Evolutionary conservation across 2,329 filamentous ascomycete genomes (phyloP).

Genomic region (Neoscytalidium dimidiatum): DNA sequence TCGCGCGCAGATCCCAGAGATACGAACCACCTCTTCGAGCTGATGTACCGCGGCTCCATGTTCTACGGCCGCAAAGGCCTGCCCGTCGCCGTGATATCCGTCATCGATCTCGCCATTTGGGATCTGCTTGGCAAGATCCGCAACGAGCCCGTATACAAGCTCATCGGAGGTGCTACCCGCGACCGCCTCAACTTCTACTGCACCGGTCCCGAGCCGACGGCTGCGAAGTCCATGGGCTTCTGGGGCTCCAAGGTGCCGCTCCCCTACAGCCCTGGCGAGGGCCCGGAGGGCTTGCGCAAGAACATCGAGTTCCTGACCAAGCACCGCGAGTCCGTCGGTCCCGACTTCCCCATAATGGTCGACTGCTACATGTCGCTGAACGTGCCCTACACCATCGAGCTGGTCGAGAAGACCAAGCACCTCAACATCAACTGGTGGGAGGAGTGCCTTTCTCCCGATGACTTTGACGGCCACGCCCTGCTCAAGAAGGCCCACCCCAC

Average conservation of each 20-base stretch:
- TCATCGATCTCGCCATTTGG: constrained; percentile 92
- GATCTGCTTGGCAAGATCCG: constrained; percentile 89
- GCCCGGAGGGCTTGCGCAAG: constrained; percentile 77
- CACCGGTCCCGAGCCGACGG: constrained; percentile 80
- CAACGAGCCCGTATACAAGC: constrained; percentile 89
- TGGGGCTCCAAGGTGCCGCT: constrained; percentile 88
- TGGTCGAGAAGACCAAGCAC: constrained; percentile 79
- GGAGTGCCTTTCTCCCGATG: constrained; percentile 87
- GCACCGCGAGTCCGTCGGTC: constrained; percentile 81
- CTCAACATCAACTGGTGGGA: constrained; percentile 97
- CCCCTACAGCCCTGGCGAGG: constrained; percentile 87
- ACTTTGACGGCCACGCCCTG: constrained; percentile 85
- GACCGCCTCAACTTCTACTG: constrained; percentile 89
- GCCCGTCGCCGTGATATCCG: constrained; percentile 86
- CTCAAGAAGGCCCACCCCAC: constrained; percentile 89
- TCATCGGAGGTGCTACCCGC: constrained; percentile 88
- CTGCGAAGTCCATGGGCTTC: constrained; percentile 85
- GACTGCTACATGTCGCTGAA: constrained; percentile 98
- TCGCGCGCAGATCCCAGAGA: constrained; percentile 71
- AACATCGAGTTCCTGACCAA: constrained; percentile 87
- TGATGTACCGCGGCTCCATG: constrained; percentile 95
- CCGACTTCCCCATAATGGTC: constrained; percentile 90
- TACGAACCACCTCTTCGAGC: constrained; percentile 89
- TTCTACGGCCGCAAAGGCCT: constrained; percentile 95
- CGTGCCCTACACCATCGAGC: constrained; percentile 87